A percentile compares a stretch with the other conserved stretches of the same genome.
Evolutionary conservation across 306 rosid genomes (phyloP).

Genomic region (Cicer chorassanicum): DNA sequence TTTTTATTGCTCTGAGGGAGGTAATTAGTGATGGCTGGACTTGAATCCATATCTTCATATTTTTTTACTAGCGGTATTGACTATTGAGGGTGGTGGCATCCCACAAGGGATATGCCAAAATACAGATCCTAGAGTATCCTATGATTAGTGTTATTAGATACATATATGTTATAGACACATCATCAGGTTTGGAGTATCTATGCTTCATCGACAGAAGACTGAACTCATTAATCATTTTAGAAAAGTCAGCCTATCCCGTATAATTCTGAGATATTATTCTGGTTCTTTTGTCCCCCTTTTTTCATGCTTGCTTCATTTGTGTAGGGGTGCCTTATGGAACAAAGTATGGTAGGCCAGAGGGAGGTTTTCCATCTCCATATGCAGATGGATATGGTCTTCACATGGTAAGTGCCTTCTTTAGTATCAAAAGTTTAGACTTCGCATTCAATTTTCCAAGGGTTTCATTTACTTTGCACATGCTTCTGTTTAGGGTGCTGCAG

Average conservation of each 20-base stretch:
- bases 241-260: background rate
- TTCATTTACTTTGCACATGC: conserved; percentile 39
- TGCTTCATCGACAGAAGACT: conserved; percentile 17
- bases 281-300: conserved; percentile 19
- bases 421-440: conserved; percentile 24
- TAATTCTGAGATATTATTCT: conserved; percentile 13
- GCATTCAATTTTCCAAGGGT: conserved; percentile 20
- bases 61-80: background rate
- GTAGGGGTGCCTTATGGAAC: conserved; percentile 77
- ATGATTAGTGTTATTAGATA: background rate
- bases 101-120: conserved; percentile 18
- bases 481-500: conserved; percentile 64
- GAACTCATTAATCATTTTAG: conserved; percentile 11
- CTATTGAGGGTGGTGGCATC: conserved; percentile 20
- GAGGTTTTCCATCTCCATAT: conserved; percentile 60
- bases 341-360: conserved; percentile 61
- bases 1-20: background rate
- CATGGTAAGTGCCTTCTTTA: conserved; percentile 59
- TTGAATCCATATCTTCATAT: conserved; percentile 13
- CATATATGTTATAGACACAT: background rate
- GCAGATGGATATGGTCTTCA: conserved; percentile 74
- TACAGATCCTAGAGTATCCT: background rate
- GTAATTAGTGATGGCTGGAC: background rate
- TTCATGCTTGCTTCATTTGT: conserved; percentile 46
- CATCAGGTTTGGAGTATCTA: conserved; percentile 23